These are phyloP conservation scores for Scedosporium apiospermum DNA, from an alignment of 2,329 filamentous ascomycete species.

Conservation along the genomic window DNA sequence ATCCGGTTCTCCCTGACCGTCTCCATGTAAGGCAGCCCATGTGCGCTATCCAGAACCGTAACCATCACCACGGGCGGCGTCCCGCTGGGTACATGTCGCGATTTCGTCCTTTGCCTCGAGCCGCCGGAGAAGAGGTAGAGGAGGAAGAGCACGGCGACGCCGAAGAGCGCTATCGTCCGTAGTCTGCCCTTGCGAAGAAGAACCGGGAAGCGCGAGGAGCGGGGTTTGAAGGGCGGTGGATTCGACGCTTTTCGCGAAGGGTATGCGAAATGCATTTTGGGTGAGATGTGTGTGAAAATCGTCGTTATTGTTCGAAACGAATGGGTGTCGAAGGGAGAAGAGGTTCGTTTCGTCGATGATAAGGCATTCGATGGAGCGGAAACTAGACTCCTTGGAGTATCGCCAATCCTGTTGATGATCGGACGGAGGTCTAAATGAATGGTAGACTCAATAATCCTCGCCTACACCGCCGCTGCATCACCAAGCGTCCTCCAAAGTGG, in stretches of 20 bases:
- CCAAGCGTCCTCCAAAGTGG: background rate
- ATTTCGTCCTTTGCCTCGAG: background rate
- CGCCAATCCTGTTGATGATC: background rate
- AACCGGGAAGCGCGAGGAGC: constrained; percentile 42
- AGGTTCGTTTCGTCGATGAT: background rate
- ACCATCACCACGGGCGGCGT: constrained; percentile 65
- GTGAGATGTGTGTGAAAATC: constrained; percentile 3
- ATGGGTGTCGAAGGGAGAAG: background rate
- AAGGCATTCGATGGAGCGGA: background rate
- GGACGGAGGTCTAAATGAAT: background rate
- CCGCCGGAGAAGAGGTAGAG: constrained; percentile 47
- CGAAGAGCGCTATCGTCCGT: constrained; percentile 46
- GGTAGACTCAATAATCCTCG: background rate
- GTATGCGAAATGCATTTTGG: constrained; percentile 78
- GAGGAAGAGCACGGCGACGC: constrained; percentile 44
- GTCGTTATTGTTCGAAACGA: no score
- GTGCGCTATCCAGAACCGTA: constrained; percentile 59
- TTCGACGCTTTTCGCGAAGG: constrained; percentile 77
- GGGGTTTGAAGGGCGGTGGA: constrained; percentile 59
- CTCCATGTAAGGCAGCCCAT: constrained; percentile 54
- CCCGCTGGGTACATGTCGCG: constrained; percentile 36
- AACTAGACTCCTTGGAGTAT: background rate
- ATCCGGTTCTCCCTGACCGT: constrained; percentile 73
- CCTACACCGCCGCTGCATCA: background rate
- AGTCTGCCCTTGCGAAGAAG: constrained; percentile 51